Conservation (phyloP, 139 green algal species). For the Picochlorum sp. region DNA sequence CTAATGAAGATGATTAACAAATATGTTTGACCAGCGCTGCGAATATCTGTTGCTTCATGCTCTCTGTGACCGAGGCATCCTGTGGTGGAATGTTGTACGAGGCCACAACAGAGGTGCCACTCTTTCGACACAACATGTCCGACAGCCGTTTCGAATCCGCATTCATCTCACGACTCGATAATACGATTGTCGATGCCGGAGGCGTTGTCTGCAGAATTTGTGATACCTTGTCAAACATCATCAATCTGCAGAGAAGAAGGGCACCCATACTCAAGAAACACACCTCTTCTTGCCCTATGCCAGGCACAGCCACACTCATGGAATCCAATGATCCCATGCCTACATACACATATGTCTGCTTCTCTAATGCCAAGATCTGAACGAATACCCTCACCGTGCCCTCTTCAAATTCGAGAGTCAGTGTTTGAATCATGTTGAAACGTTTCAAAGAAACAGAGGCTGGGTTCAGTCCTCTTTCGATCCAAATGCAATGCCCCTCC, state of each 20-base stretch:
- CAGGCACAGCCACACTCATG: constrained; percentile 6
- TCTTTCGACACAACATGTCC: background rate
- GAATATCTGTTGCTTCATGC: constrained; percentile 18
- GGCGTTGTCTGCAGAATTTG: constrained; percentile 1
- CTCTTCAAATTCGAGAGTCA: constrained; percentile 10
- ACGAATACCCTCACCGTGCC: constrained; percentile 12
- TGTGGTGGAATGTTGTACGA: constrained; percentile 4
- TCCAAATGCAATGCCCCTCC: no score
- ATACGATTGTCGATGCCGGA: background rate
- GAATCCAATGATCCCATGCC: constrained; percentile 5
- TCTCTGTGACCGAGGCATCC: background rate
- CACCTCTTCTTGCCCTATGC: background rate
- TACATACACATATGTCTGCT: constrained; percentile 22
- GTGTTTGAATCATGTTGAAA: no score
- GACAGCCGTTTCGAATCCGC: constrained; percentile 4
- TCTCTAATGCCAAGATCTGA: constrained; percentile 21
- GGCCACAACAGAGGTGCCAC: background rate
- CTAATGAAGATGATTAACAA: background rate
- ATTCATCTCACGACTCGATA: no score
- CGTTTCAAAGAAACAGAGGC: no score
- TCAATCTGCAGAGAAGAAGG: no score
- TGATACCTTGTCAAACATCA: background rate
- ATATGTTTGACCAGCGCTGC: constrained; percentile 11
- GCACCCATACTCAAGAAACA: no score
- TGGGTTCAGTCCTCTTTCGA: no score